Base-by-base conservation (phyloP, 495 filamentous ascomycete species). In the Elaphomyces granulatus region DNA sequence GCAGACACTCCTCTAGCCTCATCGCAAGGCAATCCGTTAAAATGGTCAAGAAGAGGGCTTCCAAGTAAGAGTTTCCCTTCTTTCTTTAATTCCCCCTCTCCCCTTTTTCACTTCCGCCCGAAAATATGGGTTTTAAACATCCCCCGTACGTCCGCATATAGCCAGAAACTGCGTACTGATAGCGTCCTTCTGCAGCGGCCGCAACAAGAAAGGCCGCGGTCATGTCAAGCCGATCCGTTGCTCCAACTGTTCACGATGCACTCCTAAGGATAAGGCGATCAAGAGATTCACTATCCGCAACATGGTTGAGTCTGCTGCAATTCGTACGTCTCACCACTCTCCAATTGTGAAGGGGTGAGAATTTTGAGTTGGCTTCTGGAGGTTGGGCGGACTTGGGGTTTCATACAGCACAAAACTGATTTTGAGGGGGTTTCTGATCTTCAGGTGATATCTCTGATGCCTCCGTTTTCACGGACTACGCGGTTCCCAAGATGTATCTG, bases 241-340 rank as follows among this genome's bases (percentile, higher is more conserved):
- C 83, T 93, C 84, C 72, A 99, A 99, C 83, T 99, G 90, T 81
- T 92, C 87, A 61, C 79, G 90, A 75, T 99, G 90, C 81, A 90
- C 83, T 31, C 90, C 90, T 60, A 99, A 99, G 80, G 90, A 99
- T 63, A 99, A 99, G 80, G 92, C 90, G 54, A 96, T 99, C 75
- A 99, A 99, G 87, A 77, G 90, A 69, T 99, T 99, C 77, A 99
- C 90, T 65, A 96, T 99, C 78, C 80, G 90, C 66, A 98, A 98
- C 79, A 98, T 98, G 92, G 90, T 99, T 50, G 90, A 99, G 72
- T 93, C 86, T 46, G 90, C 90, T 51, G 90, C 90, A 61, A 95
- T 99, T 67, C 90, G 92, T 98, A 87, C 65, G 87, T 87, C 56
- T 42, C 41, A 48, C 38, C 46, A 19, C 12, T 40, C 31, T 32